phyloP scores from a whole-genome alignment of 2,329 filamentous ascomycete genomes.

The Sarocladium strictum region DNA sequence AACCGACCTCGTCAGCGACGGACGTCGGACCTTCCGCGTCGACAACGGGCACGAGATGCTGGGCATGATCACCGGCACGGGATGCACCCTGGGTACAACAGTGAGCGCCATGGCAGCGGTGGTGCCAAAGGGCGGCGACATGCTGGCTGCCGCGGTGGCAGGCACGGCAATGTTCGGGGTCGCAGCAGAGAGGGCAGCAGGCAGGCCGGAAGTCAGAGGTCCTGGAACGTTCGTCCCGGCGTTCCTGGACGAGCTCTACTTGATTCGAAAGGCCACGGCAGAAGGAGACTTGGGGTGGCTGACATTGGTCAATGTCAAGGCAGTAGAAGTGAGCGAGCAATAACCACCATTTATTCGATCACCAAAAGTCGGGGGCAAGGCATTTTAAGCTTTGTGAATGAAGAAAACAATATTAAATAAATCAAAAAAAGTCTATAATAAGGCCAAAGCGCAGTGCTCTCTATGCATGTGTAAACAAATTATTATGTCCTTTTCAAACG shows the following conservation, averaged over 20 bases:
- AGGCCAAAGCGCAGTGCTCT: too few species aligned
- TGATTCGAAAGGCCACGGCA: constrained; percentile 41
- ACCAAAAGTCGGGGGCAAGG: too few species aligned
- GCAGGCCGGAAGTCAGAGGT: constrained; percentile 60
- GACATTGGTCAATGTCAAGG: constrained; percentile 41
- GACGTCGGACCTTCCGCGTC: constrained; percentile 58
- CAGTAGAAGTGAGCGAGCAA: constrained; percentile 23
- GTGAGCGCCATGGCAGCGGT: constrained; percentile 71
- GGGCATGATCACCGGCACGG: constrained; percentile 68
- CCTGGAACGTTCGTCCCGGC: constrained; percentile 83
- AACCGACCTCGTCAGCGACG: constrained; percentile 74
- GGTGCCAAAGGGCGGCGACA: constrained; percentile 43
- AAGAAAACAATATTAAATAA: too few species aligned
- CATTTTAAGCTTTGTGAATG: too few species aligned
- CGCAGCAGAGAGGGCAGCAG: constrained; percentile 64
- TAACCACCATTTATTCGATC: too few species aligned
- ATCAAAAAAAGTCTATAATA: too few species aligned
- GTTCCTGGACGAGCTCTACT: constrained; percentile 68
- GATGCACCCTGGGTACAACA: constrained; percentile 79
- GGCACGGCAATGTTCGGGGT: constrained; percentile 72
- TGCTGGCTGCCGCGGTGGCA: constrained; percentile 66
- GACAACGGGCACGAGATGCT: constrained; percentile 71
- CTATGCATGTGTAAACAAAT: too few species aligned
- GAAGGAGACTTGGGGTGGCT: constrained; percentile 46
- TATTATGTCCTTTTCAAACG: background rate